Percentiles rank a stretch among this genome's conserved stretches.
Evolutionary conservation across 2,329 filamentous ascomycete genomes (phyloP).

Genomic region (Anisogramma anomala): DNA sequence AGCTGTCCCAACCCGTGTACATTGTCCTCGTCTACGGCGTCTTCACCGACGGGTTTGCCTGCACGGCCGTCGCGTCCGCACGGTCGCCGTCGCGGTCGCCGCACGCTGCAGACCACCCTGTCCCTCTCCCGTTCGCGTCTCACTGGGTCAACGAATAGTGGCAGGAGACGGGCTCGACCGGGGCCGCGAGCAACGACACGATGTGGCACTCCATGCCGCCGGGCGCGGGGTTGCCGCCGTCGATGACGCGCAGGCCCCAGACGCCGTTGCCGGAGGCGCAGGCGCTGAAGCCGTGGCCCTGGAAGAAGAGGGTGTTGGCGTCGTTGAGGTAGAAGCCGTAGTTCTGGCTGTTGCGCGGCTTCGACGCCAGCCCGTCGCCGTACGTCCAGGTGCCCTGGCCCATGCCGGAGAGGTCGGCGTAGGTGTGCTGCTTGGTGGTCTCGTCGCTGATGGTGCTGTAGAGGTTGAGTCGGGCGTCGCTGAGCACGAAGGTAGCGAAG

Average conservation of each 20-base stretch:
- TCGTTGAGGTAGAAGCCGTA: slow-evolving; percentile 35
- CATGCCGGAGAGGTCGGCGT: slow-evolving; percentile 46
- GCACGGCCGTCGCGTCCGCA: no score
- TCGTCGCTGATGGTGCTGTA: no score
- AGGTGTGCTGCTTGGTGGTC: no score
- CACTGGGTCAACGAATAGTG: no score
- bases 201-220: slow-evolving; percentile 28
- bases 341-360: slow-evolving; percentile 32
- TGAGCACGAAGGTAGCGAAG: slow-evolving; percentile 39
- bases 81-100: no score
- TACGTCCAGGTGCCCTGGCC: slow-evolving; percentile 44
- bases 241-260: slow-evolving; percentile 29
- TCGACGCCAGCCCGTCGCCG: slow-evolving; percentile 30
- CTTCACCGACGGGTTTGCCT: no score
- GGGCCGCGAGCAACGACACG: no score
- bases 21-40: no score
- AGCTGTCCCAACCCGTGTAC: no score
- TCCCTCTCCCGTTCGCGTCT: no score
- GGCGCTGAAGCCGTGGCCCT: slow-evolving; percentile 34
- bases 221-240: slow-evolving; percentile 25
- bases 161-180: no score
- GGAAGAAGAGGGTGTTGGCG: slow-evolving; percentile 34
- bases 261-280: slow-evolving; percentile 37
- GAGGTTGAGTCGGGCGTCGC: slow-evolving; percentile 33
- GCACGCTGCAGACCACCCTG: no score